Percentiles rank a stretch among this genome's conserved stretches.
These are phyloP conservation scores for Candida sakaeoensis DNA, from an alignment of 805 yeast species.

Conservation along the genomic window DNA sequence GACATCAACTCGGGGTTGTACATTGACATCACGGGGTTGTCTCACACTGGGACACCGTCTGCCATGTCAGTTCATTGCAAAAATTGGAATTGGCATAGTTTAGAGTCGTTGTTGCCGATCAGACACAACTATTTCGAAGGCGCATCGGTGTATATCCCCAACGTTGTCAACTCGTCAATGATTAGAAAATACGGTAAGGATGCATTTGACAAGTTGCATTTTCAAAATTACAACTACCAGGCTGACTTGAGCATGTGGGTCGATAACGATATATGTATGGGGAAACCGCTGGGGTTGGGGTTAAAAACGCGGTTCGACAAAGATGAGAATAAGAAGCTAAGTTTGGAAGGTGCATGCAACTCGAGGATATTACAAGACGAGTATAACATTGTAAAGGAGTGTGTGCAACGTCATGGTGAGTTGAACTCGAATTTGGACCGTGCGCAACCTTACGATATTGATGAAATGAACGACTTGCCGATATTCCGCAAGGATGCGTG, in stretches of 20 bases:
- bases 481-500: constrained; percentile 37
- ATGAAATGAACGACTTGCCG: constrained; percentile 32
- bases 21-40: constrained; percentile 42
- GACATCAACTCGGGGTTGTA: constrained; percentile 39
- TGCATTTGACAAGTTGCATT: constrained; percentile 24
- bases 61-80: constrained; percentile 33
- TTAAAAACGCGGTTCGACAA: constrained; percentile 21
- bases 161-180: constrained; percentile 28
- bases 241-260: constrained; percentile 46
- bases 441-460: constrained; percentile 21
- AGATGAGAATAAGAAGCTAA: constrained; percentile 21
- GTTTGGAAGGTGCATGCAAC: constrained; percentile 39
- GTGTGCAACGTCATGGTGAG: constrained; percentile 21
- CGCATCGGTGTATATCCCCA: constrained; percentile 32
- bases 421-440: constrained; percentile 22
- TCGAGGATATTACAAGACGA: constrained; percentile 33
- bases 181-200: constrained; percentile 29
- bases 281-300: too few relatives aligned
- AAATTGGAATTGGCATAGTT: constrained; percentile 37
- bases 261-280: constrained; percentile 36
- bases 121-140: constrained; percentile 37
- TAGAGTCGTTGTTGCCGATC: constrained; percentile 33
- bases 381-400: constrained; percentile 25
- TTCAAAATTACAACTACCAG: constrained; percentile 35
- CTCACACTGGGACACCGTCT: constrained; percentile 18